Evolutionary conservation across 352 stramenopile genomes (phyloP).

Genomic region (Bremia lactucae): DNA sequence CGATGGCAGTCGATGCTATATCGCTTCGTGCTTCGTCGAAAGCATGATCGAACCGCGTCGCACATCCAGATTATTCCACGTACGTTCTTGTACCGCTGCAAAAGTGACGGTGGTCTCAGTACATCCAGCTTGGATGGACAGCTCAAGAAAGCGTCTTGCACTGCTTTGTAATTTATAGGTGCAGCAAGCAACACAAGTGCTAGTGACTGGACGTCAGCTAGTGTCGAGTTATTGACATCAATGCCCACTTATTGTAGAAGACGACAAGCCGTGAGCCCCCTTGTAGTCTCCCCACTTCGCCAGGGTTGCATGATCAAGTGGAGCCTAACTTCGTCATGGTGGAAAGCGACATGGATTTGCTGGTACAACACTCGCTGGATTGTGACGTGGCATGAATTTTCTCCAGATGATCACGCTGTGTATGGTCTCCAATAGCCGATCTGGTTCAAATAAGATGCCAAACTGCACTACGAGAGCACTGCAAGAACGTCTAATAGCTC

Average conservation of each 20-base stretch:
- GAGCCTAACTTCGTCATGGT: neutral
- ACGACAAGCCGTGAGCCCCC: neutral
- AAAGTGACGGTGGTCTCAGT: neutral
- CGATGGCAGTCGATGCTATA: no score
- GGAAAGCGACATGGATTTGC: neutral
- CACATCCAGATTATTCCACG: no score
- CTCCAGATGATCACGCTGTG: neutral
- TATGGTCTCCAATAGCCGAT: neutral
- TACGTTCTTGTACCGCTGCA: neutral
- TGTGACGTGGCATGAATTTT: neutral
- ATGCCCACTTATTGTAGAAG: neutral
- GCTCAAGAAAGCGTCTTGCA: neutral
- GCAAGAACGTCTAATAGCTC: neutral
- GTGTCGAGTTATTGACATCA: neutral
- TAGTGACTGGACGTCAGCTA: neutral
- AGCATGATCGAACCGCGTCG: no score
- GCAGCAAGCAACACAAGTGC: neutral
- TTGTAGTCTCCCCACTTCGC: neutral
- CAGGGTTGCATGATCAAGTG: neutral
- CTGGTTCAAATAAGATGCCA: neutral
- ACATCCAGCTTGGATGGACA: neutral
- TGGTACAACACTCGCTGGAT: neutral
- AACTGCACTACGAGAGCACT: neutral
- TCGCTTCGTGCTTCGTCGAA: no score
- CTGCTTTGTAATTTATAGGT: neutral